phyloP scores from a whole-genome alignment of 495 filamentous ascomycete genomes.

The Penicillium desertorum region DNA sequence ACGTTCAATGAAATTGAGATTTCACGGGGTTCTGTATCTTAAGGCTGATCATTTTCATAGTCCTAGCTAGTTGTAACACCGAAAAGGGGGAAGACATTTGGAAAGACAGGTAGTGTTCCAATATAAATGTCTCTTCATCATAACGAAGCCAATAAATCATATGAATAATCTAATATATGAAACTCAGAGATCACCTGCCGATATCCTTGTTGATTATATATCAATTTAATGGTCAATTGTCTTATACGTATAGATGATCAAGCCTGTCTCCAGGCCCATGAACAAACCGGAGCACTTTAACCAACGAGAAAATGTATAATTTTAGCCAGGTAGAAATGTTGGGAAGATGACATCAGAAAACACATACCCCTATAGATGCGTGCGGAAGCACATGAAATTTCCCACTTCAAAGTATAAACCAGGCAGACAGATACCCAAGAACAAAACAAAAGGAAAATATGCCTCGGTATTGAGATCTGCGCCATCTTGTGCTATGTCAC shows the following conservation, averaged over 20 bases:
- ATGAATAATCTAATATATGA: not conserved
- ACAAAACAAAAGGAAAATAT: not conserved
- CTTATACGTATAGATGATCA: not conserved
- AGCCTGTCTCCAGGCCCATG: not conserved
- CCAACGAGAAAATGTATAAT: not conserved
- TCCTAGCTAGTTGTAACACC: not conserved
- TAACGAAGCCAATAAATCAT: not conserved
- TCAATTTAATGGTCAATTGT: not conserved
- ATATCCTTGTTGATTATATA: not conserved
- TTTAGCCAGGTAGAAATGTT: not conserved
- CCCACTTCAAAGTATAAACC: not conserved
- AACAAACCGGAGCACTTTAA: not conserved
- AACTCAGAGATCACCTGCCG: not conserved
- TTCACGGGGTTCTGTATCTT: not conserved
- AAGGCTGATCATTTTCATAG: not conserved
- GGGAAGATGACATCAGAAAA: not conserved
- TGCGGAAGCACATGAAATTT: not conserved
- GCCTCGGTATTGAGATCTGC: slow-evolving; percentile 6
- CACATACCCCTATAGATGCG: not conserved
- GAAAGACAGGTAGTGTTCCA: not conserved
- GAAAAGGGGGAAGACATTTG: not conserved
- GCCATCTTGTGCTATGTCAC: not conserved
- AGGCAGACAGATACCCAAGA: slow-evolving; percentile 6
- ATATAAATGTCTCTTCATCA: not conserved
- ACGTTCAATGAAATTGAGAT: not conserved